Conservation (phyloP, 2,329 filamentous ascomycete species). For the Herpotrichia juniperi region DNA sequence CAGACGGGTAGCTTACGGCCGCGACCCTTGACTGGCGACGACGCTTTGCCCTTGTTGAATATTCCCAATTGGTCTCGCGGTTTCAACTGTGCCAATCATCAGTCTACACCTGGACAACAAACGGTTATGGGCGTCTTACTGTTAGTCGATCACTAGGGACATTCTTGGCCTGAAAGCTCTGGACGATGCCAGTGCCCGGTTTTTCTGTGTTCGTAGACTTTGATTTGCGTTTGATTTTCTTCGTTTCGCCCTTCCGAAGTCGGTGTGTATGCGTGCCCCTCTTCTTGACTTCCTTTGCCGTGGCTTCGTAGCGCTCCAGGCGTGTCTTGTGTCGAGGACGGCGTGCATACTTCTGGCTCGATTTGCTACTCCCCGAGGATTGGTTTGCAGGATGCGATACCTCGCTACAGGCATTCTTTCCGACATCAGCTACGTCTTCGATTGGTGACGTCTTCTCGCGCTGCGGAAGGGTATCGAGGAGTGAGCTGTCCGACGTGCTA, state of each 20-base stretch:
- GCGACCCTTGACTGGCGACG: conserved; percentile 50
- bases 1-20: conserved; percentile 44
- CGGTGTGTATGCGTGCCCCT: conserved; percentile 24
- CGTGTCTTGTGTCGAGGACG: conserved; percentile 55
- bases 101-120: conserved; percentile 19
- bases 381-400: conserved; percentile 18
- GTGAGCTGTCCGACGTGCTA: conserved; percentile 47
- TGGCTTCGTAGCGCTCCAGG: conserved; percentile 52
- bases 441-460: conserved; percentile 12
- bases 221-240: conserved; percentile 40
- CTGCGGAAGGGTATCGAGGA: conserved; percentile 32
- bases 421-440: conserved; percentile 10
- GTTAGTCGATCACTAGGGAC: conserved; percentile 54
- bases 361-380: conserved; percentile 21
- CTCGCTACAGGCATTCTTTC: conserved; percentile 18
- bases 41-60: conserved; percentile 57
- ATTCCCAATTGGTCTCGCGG: conserved; percentile 50
- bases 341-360: conserved; percentile 46
- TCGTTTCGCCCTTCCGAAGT: conserved; percentile 31
- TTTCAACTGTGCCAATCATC: conserved; percentile 49
- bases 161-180: conserved; percentile 54
- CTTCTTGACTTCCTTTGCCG: conserved; percentile 33
- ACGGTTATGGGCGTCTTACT: conserved; percentile 37
- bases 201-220: conserved; percentile 45
- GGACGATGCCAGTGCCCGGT: conserved; percentile 44